Evolutionary conservation across 169 alveolate species (phyloP).

Genomic region (Plasmodium gonderi): DNA sequence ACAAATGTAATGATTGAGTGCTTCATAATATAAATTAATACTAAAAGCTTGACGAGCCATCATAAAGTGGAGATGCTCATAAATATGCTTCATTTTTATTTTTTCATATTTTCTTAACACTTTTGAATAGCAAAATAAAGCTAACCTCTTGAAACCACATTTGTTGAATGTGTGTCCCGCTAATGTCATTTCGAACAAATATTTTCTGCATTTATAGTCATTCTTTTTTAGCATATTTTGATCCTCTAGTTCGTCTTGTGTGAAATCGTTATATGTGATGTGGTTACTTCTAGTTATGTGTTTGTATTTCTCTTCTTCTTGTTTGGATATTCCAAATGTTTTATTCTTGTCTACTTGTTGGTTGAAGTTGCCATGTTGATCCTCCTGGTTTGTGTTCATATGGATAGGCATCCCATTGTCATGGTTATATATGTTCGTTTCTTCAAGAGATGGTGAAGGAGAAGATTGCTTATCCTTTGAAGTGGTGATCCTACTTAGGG

Average conservation of each 20-base stretch:
- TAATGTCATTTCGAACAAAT: constrained; percentile 76
- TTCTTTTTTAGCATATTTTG: background rate
- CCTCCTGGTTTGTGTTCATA: too few species aligned
- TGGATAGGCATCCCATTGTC: too few species aligned
- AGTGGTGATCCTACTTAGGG: too few species aligned
- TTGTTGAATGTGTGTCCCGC: constrained; percentile 82
- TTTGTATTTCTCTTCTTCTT: background rate
- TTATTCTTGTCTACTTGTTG: background rate
- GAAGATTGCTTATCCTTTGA: too few species aligned
- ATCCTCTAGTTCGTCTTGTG: background rate
- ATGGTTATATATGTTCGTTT: too few species aligned
- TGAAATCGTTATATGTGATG: background rate
- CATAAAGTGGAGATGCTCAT: constrained; percentile 78
- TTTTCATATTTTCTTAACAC: constrained; percentile 70
- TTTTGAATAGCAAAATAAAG: constrained; percentile 77
- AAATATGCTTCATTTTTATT: constrained; percentile 74
- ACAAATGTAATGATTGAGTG: constrained; percentile 70
- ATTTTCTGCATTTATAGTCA: constrained; percentile 47
- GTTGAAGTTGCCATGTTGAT: background rate
- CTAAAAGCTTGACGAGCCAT: constrained; percentile 81
- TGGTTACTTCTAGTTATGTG: background rate
- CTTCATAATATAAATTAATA: constrained; percentile 60
- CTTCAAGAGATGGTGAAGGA: too few species aligned
- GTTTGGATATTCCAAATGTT: background rate
- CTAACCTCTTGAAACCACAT: constrained; percentile 79